These are phyloP conservation scores for Trichoderma koningiopsis DNA, from an alignment of 2,329 filamentous ascomycete species.

Conservation along the genomic window DNA sequence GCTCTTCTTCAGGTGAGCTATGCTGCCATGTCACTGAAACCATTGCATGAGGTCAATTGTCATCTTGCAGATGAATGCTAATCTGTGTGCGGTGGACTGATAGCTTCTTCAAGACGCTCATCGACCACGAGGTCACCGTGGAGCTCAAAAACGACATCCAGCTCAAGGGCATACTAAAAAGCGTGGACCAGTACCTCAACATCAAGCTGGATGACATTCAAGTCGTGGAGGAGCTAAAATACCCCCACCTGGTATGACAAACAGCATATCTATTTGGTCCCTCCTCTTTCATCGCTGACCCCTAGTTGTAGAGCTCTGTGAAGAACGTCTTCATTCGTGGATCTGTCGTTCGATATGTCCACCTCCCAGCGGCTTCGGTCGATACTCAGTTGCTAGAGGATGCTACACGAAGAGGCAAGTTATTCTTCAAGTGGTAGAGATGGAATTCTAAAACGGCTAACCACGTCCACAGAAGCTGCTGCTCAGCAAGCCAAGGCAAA, in stretches of 20 bases:
- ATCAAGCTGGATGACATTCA: conserved; percentile 97
- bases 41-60: not conserved
- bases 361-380: conserved; percentile 78
- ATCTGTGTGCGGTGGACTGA: not conserved
- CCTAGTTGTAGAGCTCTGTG: conserved; percentile 62
- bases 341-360: conserved; percentile 89
- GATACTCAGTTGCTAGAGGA: conserved; percentile 88
- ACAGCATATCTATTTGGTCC: too few species aligned
- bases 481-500: conserved; percentile 61
- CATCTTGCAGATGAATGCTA: not conserved
- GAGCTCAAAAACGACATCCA: conserved; percentile 99
- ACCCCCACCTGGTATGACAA: conserved; percentile 77
- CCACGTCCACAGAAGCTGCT: conserved; percentile 52
- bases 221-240: conserved; percentile 90
- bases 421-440: not conserved
- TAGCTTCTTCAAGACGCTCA: conserved; percentile 98
- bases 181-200: conserved; percentile 97
- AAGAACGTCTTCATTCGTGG: conserved; percentile 97
- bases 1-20: conserved; percentile 49
- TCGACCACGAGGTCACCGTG: conserved; percentile 95
- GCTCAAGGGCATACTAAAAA: conserved; percentile 93
- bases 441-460: not conserved
- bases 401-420: conserved; percentile 79
- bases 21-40: not conserved
- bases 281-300: not conserved